These are phyloP conservation scores for Ustilago bromivora DNA, from an alignment of 1,284 basidiomycete species.

Conservation along the genomic window DNA sequence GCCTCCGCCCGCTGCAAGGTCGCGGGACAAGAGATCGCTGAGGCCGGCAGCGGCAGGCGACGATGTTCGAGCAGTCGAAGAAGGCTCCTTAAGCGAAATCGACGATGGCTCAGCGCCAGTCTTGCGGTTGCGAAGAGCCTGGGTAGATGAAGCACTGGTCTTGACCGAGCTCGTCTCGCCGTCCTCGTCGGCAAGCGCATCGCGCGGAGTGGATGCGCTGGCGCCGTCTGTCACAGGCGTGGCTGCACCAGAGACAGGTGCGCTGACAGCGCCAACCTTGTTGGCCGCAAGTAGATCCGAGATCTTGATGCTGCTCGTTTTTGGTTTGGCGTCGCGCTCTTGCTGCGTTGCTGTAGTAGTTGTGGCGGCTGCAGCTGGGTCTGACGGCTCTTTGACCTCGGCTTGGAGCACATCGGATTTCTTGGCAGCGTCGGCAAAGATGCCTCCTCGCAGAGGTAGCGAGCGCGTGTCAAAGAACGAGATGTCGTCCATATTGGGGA, in stretches of 20 bases:
- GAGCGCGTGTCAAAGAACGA: constrained; percentile 87
- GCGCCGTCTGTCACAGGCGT: constrained; percentile 26
- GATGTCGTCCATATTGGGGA: constrained; percentile 98
- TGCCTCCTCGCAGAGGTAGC: constrained; percentile 81
- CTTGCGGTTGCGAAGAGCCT: constrained; percentile 45
- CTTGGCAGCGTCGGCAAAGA: constrained; percentile 82
- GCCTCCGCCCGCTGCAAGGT: constrained; percentile 43
- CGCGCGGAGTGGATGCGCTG: constrained; percentile 2
- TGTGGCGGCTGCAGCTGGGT: constrained; percentile 13
- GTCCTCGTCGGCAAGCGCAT: constrained; percentile 2
- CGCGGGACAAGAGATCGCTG: constrained; percentile 47
- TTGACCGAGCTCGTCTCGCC: constrained; percentile 27
- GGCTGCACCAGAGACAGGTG: constrained; percentile 44
- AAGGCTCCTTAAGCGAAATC: constrained; percentile 13
- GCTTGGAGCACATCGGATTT: constrained; percentile 16
- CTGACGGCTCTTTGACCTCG: constrained; percentile 10
- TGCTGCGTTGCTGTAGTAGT: constrained; percentile 6
- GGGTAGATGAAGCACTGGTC: constrained; percentile 8
- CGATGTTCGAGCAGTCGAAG: constrained; percentile 20
- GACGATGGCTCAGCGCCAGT: constrained; percentile 15
- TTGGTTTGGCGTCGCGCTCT: constrained; percentile 18
- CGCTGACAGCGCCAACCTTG: constrained; percentile 32
- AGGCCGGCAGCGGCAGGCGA: constrained; percentile 52
- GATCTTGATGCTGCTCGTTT: constrained; percentile 10
- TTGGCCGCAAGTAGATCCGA: constrained; percentile 36